Conservation (phyloP, 768 basidiomycete genomes). For the Boletus rufocinnamomeus region DNA sequence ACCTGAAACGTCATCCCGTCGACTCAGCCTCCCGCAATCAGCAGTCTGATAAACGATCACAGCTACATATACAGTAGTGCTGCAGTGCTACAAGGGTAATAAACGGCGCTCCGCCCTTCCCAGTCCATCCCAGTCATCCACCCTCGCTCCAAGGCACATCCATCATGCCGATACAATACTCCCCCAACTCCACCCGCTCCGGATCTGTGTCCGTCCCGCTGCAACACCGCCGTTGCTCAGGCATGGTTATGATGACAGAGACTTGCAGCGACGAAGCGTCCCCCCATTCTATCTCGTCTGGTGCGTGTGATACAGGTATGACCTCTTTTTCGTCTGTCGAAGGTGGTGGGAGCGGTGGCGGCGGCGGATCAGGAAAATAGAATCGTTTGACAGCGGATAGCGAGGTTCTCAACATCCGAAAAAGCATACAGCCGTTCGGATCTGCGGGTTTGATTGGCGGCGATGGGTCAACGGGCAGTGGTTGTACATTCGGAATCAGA, state of each 20-base stretch:
- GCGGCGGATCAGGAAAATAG: not conserved
- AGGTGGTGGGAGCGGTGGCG: not conserved
- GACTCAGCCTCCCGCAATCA: too few species aligned
- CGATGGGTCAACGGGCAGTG: not conserved
- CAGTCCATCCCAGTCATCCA: conserved; percentile 2
- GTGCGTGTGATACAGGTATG: not conserved
- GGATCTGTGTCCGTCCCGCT: not conserved
- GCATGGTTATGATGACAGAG: conserved; percentile 45
- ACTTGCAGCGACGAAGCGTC: conserved; percentile 35
- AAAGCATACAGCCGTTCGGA: not conserved
- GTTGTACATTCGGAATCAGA: not conserved
- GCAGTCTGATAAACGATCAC: not conserved
- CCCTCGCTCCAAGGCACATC: conserved; percentile 22
- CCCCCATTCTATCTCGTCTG: conserved; percentile 3
- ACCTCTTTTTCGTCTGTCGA: not conserved
- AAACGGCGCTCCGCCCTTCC: not conserved
- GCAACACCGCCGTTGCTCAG: conserved; percentile 21
- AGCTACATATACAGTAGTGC: not conserved
- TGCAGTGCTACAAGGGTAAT: not conserved
- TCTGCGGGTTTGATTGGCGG: not conserved
- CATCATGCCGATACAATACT: conserved; percentile 31
- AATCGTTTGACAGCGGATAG: conserved; percentile 8
- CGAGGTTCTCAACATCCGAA: not conserved
- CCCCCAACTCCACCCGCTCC: conserved; percentile 36
- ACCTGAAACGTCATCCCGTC: not conserved